Base-by-base conservation (phyloP, 2,329 filamentous ascomycete species). In the Myrmaecium sp. region DNA sequence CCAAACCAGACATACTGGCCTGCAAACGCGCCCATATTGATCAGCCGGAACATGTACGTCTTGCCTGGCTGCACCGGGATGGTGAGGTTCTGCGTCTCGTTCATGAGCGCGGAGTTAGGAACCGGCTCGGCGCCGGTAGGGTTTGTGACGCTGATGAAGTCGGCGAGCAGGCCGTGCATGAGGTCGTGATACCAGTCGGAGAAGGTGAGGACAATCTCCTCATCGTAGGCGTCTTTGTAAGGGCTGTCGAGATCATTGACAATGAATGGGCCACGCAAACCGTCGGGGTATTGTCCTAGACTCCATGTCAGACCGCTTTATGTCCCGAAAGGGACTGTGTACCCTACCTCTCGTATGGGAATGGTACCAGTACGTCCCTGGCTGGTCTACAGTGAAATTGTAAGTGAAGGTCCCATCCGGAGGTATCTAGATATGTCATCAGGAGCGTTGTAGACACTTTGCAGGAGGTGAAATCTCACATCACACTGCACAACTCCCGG, bases 1-100 rank as follows among this genome's bases (percentile, higher is more conserved):
- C 82, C 76, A 23, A 81, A 58, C 41, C 69, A 70, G 15, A 82
- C 61, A 40, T 81, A 74, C 34, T 81, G 76, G 41, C 71, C 70
- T 2, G 74, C 73, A 40, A 79, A 78, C 0, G 70, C 73, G 7
- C 71, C 76, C 6, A 74, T 64, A 34, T 82, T 81, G 34, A 78
- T 57, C 35, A 82, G 60, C 9, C 75, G 66, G 25, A 82, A 51
- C 22, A 73, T 64, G 36, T 82, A 77, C 2, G 59, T 62, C 26
- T 64, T 60, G 2, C 64, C 62, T 2, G 62, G 56, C n/a, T 59
- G 42, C 8, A 64, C 49, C 4, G 49, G 37, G 15, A 63, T 36
- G 5, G 44, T 49, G 6, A 61, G 35, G 33, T 62, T 55, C 29
- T 58, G 56, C 2, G 57, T 61, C 28, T 73, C 74, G 28, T 79